Base-by-base conservation (phyloP, 345 rosid genomes). In the Hypericum androsaemum region DNA sequence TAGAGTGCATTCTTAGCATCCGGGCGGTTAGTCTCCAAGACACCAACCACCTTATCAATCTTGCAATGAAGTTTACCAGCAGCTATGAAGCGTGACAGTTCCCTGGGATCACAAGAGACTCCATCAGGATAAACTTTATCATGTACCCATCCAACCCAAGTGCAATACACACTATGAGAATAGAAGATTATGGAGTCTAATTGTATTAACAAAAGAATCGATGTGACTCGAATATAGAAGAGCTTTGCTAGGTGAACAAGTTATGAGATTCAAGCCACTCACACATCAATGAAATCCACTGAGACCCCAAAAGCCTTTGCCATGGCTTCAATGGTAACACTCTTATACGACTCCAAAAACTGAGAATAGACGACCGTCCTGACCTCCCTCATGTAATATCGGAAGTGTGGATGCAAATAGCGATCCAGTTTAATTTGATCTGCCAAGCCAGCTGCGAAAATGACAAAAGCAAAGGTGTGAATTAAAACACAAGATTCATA, bases 371-470 rank as follows among this genome's bases (percentile, higher is more conserved):
- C 86, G 13, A 94, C 96, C 0, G 81, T 82, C 66, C 99, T 80
- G 47, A 94, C 79, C 77, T 94, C 97, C 70, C 97, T 80, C 99
- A 88, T 94, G 84, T 94, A 88, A 67, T 81, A 94, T 3, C 96
- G 88, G 73, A 88, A 94, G 63, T 94, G 99, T 8, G 95, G 86
- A 72, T 80, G 81, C 78, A 94, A 70, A 63, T 94, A 88, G 2
- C 89, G 78, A 58, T 94, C 97, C 74, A 83, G 74, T 60, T 82
- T 94, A 58, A 88, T 80, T 56, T 88, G 99, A 63, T 86, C 95
- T 0, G 89, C 71, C 67, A 88, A 65, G 46, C 92, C 97, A 73
- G 86, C 95, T 86, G 73, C 54, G 52, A 66, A 68, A 39, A 49
- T 57, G 46, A 71, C 32, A 22, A 43, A 57, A 14, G 46, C 61